These are phyloP conservation scores for Diphasiastrum complanatum DNA, from an alignment of 83 land plant genomes.

Conservation along the genomic window DNA sequence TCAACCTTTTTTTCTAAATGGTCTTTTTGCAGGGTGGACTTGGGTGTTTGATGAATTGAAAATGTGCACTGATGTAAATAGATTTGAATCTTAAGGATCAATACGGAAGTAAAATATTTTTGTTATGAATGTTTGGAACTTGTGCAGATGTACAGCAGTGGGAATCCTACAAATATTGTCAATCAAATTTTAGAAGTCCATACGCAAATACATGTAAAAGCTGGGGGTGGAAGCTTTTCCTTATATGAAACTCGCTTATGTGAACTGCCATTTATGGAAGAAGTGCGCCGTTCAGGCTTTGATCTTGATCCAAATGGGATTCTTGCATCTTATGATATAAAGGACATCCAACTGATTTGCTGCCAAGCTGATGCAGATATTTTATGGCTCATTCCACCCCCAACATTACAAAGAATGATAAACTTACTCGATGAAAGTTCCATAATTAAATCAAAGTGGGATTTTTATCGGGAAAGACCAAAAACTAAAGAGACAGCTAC, in stretches of 20 bases:
- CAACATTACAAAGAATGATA: constrained; percentile 45
- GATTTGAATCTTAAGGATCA: too few relatives aligned
- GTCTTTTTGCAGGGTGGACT: too few relatives aligned
- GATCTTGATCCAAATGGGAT: constrained; percentile 38
- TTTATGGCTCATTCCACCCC: constrained; percentile 70
- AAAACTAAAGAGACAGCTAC: constrained; percentile 75
- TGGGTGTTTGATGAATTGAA: too few relatives aligned
- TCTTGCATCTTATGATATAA: constrained; percentile 45
- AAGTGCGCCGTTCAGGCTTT: constrained; percentile 18
- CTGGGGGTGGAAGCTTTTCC: constrained; percentile 58
- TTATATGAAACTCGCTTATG: constrained; percentile 70
- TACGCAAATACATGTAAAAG: constrained; percentile 52
- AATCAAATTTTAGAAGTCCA: constrained; percentile 72
- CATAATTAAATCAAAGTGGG: constrained; percentile 51
- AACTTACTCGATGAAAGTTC: constrained; percentile 41
- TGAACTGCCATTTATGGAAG: constrained; percentile 39
- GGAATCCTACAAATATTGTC: constrained; percentile 87
- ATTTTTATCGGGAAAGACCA: constrained; percentile 75
- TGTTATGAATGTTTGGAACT: too few relatives aligned
- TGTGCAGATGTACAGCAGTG: constrained; percentile 96
- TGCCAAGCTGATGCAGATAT: constrained; percentile 82
- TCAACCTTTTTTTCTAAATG: too few relatives aligned
- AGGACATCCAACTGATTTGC: constrained; percentile 85
- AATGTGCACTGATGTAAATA: too few relatives aligned
- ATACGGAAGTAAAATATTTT: too few relatives aligned